These are phyloP conservation scores for Clonostachys sp. DNA, from an alignment of 2,329 filamentous ascomycete genomes.

Conservation along the genomic window DNA sequence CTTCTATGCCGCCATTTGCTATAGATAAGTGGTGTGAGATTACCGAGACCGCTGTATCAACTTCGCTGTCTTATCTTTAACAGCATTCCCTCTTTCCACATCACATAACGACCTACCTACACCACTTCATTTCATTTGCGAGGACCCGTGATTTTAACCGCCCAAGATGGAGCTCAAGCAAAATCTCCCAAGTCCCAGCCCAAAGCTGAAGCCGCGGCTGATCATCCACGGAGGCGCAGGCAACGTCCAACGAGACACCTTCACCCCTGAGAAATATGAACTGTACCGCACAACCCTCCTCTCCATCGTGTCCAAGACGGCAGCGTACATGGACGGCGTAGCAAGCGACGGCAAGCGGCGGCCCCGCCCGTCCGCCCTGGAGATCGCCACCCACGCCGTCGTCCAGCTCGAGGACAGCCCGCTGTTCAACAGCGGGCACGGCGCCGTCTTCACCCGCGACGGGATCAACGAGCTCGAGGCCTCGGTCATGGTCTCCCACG, in stretches of 20 bases:
- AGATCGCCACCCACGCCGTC: slow-evolving; percentile 72
- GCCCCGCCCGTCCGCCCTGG: slow-evolving; percentile 55
- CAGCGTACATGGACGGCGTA: slow-evolving; percentile 36
- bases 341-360: not conserved
- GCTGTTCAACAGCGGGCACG: slow-evolving; percentile 80
- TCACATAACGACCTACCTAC: too few species aligned
- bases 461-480: slow-evolving; percentile 85
- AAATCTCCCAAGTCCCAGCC: slow-evolving; percentile 1
- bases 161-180: slow-evolving; percentile 35
- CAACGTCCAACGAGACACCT: slow-evolving; percentile 56
- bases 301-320: slow-evolving; percentile 43
- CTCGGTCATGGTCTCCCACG: slow-evolving; percentile 76
- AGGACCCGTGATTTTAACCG: not conserved
- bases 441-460: slow-evolving; percentile 80
- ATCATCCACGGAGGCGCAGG: slow-evolving; percentile 73
- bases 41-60: too few species aligned
- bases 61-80: too few species aligned
- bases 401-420: slow-evolving; percentile 71
- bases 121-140: too few species aligned
- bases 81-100: too few species aligned
- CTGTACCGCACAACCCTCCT: slow-evolving; percentile 58
- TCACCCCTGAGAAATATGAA: slow-evolving; percentile 52
- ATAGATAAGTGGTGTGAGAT: too few species aligned
- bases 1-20: too few species aligned
- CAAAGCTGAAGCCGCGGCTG: slow-evolving; percentile 44